These are phyloP conservation scores for Vicia villosa DNA, from an alignment of 306 rosid species.

Conservation along the genomic window DNA sequence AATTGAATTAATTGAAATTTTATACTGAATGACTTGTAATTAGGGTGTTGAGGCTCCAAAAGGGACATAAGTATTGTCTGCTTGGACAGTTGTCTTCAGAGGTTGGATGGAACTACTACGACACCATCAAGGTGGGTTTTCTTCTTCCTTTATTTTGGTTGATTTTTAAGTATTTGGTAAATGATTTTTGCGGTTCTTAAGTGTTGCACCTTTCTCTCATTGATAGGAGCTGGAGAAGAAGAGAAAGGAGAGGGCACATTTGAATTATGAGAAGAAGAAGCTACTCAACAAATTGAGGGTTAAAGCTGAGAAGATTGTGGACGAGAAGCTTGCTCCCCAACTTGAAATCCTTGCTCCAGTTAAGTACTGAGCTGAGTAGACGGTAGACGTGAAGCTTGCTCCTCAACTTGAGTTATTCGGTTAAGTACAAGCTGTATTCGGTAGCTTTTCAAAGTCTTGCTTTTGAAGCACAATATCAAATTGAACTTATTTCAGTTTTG, in stretches of 20 bases:
- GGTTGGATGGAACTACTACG: constrained; percentile 78
- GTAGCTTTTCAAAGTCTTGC: constrained; percentile 28
- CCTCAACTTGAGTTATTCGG: constrained; percentile 45
- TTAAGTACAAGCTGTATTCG: constrained; percentile 3
- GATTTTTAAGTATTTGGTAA: background rate
- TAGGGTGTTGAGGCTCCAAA: constrained; percentile 76
- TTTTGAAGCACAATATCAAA: constrained; percentile 17
- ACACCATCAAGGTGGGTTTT: constrained; percentile 58
- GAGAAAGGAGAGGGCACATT: constrained; percentile 59
- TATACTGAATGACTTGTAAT: constrained; percentile 18
- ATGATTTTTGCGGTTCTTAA: background rate
- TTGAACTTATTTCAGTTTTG: constrained; percentile 38
- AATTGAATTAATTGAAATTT: background rate
- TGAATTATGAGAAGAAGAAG: constrained; percentile 64
- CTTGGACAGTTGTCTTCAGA: constrained; percentile 61
- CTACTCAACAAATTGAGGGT: constrained; percentile 50
- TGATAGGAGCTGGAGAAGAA: constrained; percentile 64
- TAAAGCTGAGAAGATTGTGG: constrained; percentile 56
- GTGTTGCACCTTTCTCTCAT: constrained; percentile 1
- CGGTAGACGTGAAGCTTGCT: constrained; percentile 55
- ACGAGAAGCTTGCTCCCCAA: constrained; percentile 65
- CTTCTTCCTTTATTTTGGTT: background rate
- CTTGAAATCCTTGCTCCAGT: constrained; percentile 58
- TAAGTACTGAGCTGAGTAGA: constrained; percentile 52
- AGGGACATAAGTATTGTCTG: constrained; percentile 61